Percentiles rank a stretch among this genome's conserved stretches.
phyloP scores from a whole-genome alignment of 306 rosid genomes.

The Neltuma alba region DNA sequence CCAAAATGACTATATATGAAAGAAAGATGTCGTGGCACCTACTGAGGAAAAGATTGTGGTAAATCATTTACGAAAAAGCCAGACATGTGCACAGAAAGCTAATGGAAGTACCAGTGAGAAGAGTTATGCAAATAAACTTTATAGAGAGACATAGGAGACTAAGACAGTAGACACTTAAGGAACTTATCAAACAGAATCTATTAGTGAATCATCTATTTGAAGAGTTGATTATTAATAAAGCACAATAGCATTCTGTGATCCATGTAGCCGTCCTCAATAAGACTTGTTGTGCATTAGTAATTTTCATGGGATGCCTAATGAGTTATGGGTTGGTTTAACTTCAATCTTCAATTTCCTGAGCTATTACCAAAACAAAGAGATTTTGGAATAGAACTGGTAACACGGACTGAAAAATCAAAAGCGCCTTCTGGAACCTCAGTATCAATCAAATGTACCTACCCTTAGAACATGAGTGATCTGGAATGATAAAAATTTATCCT shows the following conservation, averaged over 20 bases:
- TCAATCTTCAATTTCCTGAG: neutral
- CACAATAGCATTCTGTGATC: neutral
- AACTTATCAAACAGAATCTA: neutral
- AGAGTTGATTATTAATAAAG: neutral
- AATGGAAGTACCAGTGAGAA: neutral
- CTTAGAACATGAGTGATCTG: slow-evolving; percentile 81
- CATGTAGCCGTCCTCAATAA: neutral
- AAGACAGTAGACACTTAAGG: neutral
- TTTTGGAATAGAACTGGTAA: slow-evolving; percentile 7
- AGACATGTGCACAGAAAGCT: neutral
- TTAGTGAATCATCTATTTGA: neutral
- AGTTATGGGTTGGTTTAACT: neutral
- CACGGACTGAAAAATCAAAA: neutral
- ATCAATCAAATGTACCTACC: slow-evolving; percentile 58
- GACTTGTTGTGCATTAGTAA: neutral
- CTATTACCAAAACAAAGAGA: neutral
- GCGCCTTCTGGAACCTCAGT: slow-evolving; percentile 21
- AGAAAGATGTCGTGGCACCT: neutral
- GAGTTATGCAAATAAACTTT: neutral
- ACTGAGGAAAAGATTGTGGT: neutral
- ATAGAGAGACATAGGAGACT: neutral
- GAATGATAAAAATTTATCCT: slow-evolving; percentile 72
- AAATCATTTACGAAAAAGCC: neutral
- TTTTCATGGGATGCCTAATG: neutral
- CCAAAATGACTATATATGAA: neutral